These are phyloP conservation scores for Russula lepida DNA, from an alignment of 768 basidiomycete species.

Conservation along the genomic window DNA sequence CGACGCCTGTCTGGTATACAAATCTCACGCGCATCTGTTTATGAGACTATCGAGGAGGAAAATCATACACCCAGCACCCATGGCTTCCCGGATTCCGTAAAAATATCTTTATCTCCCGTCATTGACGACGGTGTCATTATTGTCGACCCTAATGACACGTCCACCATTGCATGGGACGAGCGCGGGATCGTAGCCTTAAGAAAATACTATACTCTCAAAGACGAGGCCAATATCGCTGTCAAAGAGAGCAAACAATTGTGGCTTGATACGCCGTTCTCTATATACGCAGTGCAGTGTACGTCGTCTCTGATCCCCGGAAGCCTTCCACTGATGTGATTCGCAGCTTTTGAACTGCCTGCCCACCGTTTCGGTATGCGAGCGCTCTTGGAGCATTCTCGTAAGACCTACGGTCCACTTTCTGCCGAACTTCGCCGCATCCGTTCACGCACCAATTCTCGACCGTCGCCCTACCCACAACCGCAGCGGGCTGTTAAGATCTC, in stretches of 20 bases:
- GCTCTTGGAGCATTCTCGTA: slow-evolving; percentile 60
- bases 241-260: slow-evolving; percentile 56
- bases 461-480: slow-evolving; percentile 60
- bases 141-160: slow-evolving; percentile 44
- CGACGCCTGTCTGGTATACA: slow-evolving; percentile 59
- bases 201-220: slow-evolving; percentile 57
- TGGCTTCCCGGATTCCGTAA: slow-evolving; percentile 6
- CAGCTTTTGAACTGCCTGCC: slow-evolving; percentile 60
- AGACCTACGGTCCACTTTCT: slow-evolving; percentile 66
- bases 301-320: slow-evolving; percentile 12
- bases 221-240: slow-evolving; percentile 60
- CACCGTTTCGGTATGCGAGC: slow-evolving; percentile 64
- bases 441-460: slow-evolving; percentile 60
- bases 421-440: slow-evolving; percentile 59
- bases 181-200: slow-evolving; percentile 54
- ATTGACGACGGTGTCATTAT: slow-evolving; percentile 33
- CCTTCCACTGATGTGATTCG: slow-evolving; percentile 1
- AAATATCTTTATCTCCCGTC: slow-evolving; percentile 4
- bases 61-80: slow-evolving; percentile 23
- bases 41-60: slow-evolving; percentile 78
- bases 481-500: slow-evolving; percentile 39
- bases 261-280: slow-evolving; percentile 64
- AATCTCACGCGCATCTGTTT: slow-evolving; percentile 58
- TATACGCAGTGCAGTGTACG: slow-evolving; percentile 68
- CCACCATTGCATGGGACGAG: slow-evolving; percentile 56